Conservation (phyloP, 352 stramenopile genomes). For the Aphanomyces invadans region DNA sequence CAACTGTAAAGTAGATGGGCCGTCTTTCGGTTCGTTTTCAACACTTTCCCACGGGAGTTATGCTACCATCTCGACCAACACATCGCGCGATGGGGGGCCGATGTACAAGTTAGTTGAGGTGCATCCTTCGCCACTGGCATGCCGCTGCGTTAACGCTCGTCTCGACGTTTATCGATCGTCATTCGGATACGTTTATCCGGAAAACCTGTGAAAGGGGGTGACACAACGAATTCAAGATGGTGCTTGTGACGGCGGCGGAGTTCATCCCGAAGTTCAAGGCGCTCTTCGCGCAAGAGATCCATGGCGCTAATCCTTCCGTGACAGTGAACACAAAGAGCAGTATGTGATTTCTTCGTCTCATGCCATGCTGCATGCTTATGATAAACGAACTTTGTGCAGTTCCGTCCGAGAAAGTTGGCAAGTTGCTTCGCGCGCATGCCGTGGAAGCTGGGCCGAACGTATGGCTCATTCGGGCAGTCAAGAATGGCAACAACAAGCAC, state of each 20-base stretch:
- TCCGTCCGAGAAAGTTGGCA: slow-evolving; percentile 19
- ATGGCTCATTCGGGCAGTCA: slow-evolving; percentile 61
- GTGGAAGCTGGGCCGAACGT: slow-evolving; percentile 42
- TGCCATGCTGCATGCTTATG: not conserved
- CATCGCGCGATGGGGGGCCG: too few species aligned
- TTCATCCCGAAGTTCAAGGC: slow-evolving; percentile 18
- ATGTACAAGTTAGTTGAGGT: too few species aligned
- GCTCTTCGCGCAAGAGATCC: slow-evolving; percentile 8
- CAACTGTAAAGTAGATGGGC: too few species aligned
- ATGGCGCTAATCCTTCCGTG: slow-evolving; percentile 15
- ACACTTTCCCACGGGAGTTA: too few species aligned
- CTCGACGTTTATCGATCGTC: too few species aligned
- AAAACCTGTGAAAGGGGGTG: not conserved
- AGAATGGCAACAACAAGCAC: slow-evolving; percentile 84
- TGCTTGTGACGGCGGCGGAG: slow-evolving; percentile 20
- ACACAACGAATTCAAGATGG: slow-evolving; percentile 10
- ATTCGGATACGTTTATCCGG: slow-evolving; percentile 9
- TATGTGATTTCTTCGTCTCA: not conserved
- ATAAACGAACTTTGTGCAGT: not conserved
- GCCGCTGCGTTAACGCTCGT: too few species aligned
- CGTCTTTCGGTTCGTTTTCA: too few species aligned
- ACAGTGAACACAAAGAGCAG: slow-evolving; percentile 16
- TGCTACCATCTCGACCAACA: too few species aligned
- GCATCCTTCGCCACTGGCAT: too few species aligned
- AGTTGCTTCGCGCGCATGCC: slow-evolving; percentile 30